Percentiles rank a stretch among this genome's conserved stretches.
Evolutionary conservation across 2,329 filamentous ascomycete genomes (phyloP).

Genomic region (Magnaporthiopsis rhizophila): DNA sequence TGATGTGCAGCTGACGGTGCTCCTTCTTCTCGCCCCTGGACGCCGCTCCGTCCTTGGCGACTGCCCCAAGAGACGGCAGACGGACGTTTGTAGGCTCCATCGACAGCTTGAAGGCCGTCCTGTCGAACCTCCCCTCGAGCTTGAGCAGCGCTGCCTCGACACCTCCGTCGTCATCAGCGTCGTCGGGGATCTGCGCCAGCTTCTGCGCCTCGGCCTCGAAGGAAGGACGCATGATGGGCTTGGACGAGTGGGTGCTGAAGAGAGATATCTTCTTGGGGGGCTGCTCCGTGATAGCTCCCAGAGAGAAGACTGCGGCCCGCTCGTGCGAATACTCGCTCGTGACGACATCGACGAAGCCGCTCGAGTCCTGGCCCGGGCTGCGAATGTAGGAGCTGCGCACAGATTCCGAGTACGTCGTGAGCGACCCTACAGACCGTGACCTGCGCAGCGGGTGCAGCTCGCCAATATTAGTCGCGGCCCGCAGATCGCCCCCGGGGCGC

Average conservation of each 20-base stretch:
- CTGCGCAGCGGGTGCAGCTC: constrained; percentile 45
- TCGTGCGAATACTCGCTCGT: constrained; percentile 34
- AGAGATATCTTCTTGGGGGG: constrained; percentile 41
- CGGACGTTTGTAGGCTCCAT: constrained; percentile 26
- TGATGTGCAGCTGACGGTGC: constrained; percentile 37
- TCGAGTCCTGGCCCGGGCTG: constrained; percentile 30
- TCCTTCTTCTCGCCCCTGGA: constrained; percentile 29
- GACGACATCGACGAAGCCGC: constrained; percentile 35
- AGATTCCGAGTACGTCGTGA: constrained; percentile 54
- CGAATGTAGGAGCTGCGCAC: constrained; percentile 48
- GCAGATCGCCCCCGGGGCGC: constrained; percentile 67
- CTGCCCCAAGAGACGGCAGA: constrained; percentile 9
- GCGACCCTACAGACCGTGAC: constrained; percentile 50
- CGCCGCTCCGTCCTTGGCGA: neutral
- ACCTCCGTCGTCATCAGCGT: constrained; percentile 69
- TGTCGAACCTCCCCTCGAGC: constrained; percentile 77
- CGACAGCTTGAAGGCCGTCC: constrained; percentile 34
- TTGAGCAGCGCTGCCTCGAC: constrained; percentile 90
- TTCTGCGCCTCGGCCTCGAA: constrained; percentile 86
- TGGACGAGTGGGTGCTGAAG: constrained; percentile 55
- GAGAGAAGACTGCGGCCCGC: constrained; percentile 42
- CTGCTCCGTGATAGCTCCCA: constrained; percentile 49
- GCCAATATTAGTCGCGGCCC: constrained; percentile 57
- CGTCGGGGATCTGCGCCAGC: constrained; percentile 81
- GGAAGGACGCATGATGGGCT: constrained; percentile 59